Evolutionary conservation across 768 basidiomycete genomes (phyloP).

Genomic region (Boletellus ananas): DNA sequence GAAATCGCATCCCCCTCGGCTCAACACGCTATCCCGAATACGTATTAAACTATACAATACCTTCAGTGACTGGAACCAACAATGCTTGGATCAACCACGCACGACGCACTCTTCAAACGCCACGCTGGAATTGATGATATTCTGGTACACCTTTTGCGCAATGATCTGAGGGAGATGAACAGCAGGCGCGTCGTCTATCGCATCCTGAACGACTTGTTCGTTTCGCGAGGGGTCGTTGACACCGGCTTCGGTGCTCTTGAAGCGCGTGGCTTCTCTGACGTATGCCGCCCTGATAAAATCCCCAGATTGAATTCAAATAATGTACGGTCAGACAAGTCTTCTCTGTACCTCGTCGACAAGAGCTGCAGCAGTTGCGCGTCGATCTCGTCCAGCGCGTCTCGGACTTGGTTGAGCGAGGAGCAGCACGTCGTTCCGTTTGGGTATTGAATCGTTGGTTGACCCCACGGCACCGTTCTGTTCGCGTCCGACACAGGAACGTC

Average conservation of each 20-base stretch:
- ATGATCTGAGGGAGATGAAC: slow-evolving; percentile 22
- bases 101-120: slow-evolving; percentile 25
- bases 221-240: slow-evolving; percentile 14
- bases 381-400: slow-evolving; percentile 12
- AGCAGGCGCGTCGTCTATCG: slow-evolving; percentile 14
- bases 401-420: slow-evolving; percentile 21
- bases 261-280: slow-evolving; percentile 26
- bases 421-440: slow-evolving; percentile 25
- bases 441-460: slow-evolving; percentile 15
- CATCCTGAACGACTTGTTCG: slow-evolving; percentile 18
- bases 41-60: slow-evolving; percentile 9
- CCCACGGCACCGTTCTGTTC: slow-evolving; percentile 22
- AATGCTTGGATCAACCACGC: neutral
- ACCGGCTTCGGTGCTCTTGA: slow-evolving; percentile 14
- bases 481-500: slow-evolving; percentile 11
- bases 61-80: neutral
- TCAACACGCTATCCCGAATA: neutral
- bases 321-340: too few relatives aligned
- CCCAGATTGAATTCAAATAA: neutral
- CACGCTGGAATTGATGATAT: slow-evolving; percentile 19
- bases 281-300: slow-evolving; percentile 11
- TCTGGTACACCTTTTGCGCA: slow-evolving; percentile 18
- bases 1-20: too few relatives aligned
- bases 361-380: slow-evolving; percentile 19
- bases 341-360: slow-evolving; percentile 16